Evolutionary conservation across 176 grass and related monocot genomes (phyloP), one percentile per base, ranked within the genome.

Genomic region (Zoysia pacifica): DNA sequence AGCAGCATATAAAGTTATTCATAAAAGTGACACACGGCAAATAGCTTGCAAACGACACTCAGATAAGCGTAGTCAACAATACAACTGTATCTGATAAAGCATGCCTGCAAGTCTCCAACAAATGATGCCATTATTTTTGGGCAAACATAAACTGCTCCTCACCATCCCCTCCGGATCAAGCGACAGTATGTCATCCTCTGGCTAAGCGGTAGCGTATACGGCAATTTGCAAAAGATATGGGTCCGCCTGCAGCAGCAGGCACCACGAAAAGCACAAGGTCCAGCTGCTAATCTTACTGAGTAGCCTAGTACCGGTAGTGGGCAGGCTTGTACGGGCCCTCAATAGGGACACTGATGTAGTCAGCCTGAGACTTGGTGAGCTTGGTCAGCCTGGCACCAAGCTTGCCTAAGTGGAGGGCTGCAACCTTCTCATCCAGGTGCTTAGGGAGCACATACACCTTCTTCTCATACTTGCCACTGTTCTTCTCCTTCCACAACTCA

Each of bases 341-440:
- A 0, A 94, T 0, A 0, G 94, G 91, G 44, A 97, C 48, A 1
- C 90, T 94, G 70, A 97, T 92, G 83, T 97, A 97, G 35, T 87
- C 87, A 4, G 94, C 66, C 91, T 94, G 94, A 5, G 91, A 82
- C 70, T 91, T 76, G 55, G 39, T 73, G 55, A 97, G 84, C 83
- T 97, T 97, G 38, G 94, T 97, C 15, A 97, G 87, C 81, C 20
- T 97, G 52, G 92, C 94, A 28, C 94, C 94, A 16, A 99, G 88
- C 84, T 99, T 99, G 81, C 88, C 90, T 18, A 99, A 81, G 79
- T 99, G 96, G 10, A 99, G 96, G 1, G 96, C 75, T 2, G 96
- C 96, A 9, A 99, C 96, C 96, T 99, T 99, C 88, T 99, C 96
- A 64, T 99, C 96, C 0, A 99, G 88, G 69, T 99, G 86, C 84